Conservation (phyloP, 345 rosid genomes). For the Rhizophora mangle region DNA sequence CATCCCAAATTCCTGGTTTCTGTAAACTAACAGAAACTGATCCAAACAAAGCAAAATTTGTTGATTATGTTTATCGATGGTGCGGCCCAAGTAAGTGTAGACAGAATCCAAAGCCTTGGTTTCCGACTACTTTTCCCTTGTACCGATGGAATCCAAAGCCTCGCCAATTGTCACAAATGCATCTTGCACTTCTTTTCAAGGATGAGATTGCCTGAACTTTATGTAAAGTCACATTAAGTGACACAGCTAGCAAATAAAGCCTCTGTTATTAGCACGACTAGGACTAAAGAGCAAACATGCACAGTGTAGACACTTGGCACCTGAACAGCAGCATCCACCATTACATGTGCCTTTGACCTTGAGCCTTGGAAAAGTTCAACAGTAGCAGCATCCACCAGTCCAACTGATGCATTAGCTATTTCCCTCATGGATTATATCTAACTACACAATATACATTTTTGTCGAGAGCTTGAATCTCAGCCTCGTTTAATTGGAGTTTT, state of each 20-base stretch:
- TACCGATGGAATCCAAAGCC: conserved; percentile 58
- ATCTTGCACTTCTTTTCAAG: conserved; percentile 76
- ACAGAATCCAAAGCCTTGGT: conserved; percentile 11
- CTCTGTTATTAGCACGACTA: no score
- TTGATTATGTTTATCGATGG: no score
- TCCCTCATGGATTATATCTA: background rate
- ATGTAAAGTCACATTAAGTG: background rate
- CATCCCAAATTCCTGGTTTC: no score
- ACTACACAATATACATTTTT: conserved; percentile 33
- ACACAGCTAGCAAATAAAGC: no score
- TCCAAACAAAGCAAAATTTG: no score
- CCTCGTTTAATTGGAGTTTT: conserved; percentile 55
- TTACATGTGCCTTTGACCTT: conserved; percentile 56
- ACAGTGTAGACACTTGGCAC: conserved; percentile 25
- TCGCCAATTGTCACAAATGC: conserved; percentile 52
- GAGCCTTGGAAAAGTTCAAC: conserved; percentile 68
- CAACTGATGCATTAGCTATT: background rate
- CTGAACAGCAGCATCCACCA: conserved; percentile 91
- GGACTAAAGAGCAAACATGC: background rate
- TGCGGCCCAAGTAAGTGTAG: no score
- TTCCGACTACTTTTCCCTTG: conserved; percentile 37
- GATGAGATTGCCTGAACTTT: conserved; percentile 64
- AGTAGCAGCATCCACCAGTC: conserved; percentile 19
- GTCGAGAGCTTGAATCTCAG: conserved; percentile 50
- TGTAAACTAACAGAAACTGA: no score